Conservation (phyloP, 352 stramenopile genomes). For the Pythium brassicae region DNA sequence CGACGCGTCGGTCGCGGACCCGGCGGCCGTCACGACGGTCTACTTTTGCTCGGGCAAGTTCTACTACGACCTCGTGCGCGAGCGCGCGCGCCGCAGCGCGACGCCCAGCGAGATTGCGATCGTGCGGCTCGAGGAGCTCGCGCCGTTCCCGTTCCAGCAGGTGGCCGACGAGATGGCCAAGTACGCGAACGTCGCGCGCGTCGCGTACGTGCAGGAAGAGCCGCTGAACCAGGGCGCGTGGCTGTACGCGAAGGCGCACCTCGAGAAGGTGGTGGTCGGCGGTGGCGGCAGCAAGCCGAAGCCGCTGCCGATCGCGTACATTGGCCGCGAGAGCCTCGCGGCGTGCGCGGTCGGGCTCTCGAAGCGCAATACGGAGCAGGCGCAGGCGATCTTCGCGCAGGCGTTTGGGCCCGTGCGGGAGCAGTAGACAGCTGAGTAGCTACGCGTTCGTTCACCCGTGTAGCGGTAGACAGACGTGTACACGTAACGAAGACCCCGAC, state of each 20-base stretch:
- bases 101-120: constrained; percentile 55
- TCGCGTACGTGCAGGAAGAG: constrained; percentile 83
- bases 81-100: constrained; percentile 42
- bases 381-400: constrained; percentile 57
- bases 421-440: too few relatives aligned
- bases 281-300: constrained; percentile 15
- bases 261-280: constrained; percentile 57
- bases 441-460: too few relatives aligned
- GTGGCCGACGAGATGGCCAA: constrained; percentile 46
- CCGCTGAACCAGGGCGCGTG: constrained; percentile 79
- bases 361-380: constrained; percentile 63
- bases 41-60: constrained; percentile 84
- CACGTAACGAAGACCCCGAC: too few relatives aligned
- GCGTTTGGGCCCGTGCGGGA: constrained; percentile 35
- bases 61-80: constrained; percentile 81
- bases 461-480: constrained; percentile 9
- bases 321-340: constrained; percentile 67
- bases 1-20: constrained; percentile 42
- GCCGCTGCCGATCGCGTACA: constrained; percentile 59
- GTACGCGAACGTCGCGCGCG: constrained; percentile 60
- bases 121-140: constrained; percentile 74
- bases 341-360: constrained; percentile 68
- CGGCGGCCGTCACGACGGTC: constrained; percentile 55
- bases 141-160: constrained; percentile 81
- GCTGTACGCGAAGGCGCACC: constrained; percentile 60